phyloP scores from a whole-genome alignment of 192 early-diverging fungal species.

The Lunasporangiospora selenospora region DNA sequence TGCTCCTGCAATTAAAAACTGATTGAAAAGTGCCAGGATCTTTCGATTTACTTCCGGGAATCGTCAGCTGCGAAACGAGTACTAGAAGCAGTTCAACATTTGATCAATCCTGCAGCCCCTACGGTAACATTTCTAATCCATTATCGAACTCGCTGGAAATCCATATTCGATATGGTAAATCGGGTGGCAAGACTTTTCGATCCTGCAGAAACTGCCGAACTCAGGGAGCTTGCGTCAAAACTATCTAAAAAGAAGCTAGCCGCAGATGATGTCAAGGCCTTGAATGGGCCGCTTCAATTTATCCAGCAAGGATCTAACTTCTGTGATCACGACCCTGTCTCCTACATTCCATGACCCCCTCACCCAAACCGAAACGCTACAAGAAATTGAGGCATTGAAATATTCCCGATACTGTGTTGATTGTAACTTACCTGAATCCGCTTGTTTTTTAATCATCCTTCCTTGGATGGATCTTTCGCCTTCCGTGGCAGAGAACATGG shows the following conservation, averaged over 20 bases:
- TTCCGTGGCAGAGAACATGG: conserved; percentile 4
- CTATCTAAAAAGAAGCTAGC: no score
- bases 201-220: no score
- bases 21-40: no score
- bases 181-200: neutral
- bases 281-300: neutral
- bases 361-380: neutral
- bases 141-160: conserved; percentile 1
- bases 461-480: conserved; percentile 11
- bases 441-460: neutral
- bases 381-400: neutral
- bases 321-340: neutral
- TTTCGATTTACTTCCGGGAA: neutral
- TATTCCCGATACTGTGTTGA: neutral
- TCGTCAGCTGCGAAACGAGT: neutral
- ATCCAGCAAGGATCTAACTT: neutral
- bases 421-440: neutral
- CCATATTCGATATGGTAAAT: neutral
- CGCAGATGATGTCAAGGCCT: no score
- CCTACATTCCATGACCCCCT: neutral
- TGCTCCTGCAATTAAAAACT: no score
- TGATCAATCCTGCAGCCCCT: neutral
- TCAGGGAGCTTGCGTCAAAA: no score
- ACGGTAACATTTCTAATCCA: neutral
- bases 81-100: neutral